A percentile compares a stretch with the other conserved stretches of the same genome.
Conservation (phyloP, 306 rosid genomes). For the Glycine tomentella region DNA sequence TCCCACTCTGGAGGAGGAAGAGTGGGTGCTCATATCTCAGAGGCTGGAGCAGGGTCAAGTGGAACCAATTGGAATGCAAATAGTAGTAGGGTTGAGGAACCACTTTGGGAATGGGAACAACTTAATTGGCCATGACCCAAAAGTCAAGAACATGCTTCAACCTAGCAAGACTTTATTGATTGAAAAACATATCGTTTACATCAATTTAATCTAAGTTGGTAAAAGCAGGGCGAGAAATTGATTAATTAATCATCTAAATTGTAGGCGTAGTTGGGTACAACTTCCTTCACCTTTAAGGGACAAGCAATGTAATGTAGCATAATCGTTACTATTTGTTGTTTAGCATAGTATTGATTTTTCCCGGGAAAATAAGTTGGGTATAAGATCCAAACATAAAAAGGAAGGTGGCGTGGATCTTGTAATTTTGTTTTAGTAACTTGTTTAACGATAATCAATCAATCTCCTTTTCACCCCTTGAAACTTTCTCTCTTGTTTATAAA, state of each 20-base stretch:
- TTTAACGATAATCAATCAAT: not conserved
- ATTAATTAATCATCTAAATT: too few relatives aligned
- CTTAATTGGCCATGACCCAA: slow-evolving; percentile 49
- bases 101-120: slow-evolving; percentile 66
- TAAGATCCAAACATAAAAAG: not conserved
- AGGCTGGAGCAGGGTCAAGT: slow-evolving; percentile 36
- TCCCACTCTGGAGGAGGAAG: slow-evolving; percentile 26
- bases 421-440: not conserved
- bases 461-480: not conserved
- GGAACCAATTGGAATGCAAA: slow-evolving; percentile 40
- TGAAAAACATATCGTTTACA: too few relatives aligned
- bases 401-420: not conserved
- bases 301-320: not conserved
- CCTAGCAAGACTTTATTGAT: not conserved
- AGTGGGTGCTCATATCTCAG: not conserved
- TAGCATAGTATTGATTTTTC: not conserved
- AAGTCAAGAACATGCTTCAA: not conserved
- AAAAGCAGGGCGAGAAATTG: too few relatives aligned
- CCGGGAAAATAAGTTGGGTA: not conserved
- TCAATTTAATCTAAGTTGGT: too few relatives aligned
- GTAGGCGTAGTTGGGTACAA: not conserved
- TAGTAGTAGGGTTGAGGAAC: slow-evolving; percentile 42
- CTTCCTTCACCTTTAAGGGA: not conserved
- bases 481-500: not conserved
- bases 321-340: not conserved